Evolutionary conservation across 495 filamentous ascomycete genomes (phyloP).

Genomic region (Penicillium atrosanguineum): DNA sequence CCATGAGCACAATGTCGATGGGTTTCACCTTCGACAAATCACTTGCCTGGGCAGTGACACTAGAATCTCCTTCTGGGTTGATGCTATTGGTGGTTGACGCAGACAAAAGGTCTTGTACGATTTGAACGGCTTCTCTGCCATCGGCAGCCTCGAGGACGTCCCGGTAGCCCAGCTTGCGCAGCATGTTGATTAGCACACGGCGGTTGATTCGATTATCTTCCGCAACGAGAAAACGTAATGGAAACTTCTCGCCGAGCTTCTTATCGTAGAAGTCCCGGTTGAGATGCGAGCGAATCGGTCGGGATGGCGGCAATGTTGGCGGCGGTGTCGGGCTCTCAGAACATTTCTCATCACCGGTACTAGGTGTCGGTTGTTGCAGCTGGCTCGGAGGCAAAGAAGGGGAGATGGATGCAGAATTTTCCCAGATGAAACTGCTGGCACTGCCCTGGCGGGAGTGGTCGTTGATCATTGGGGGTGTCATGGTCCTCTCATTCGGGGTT

Average conservation of each 20-base stretch:
- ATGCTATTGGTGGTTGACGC: constrained; percentile 18
- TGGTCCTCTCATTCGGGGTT: constrained; percentile 34
- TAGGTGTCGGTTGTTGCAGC: constrained; percentile 35
- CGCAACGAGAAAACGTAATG: constrained; percentile 69
- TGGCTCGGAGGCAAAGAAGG: constrained; percentile 24
- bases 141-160: constrained; percentile 68
- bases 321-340: constrained; percentile 29
- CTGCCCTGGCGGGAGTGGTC: constrained; percentile 26
- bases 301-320: constrained; percentile 21
- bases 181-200: constrained; percentile 67
- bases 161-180: constrained; percentile 66
- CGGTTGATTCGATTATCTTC: constrained; percentile 83
- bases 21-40: constrained; percentile 28
- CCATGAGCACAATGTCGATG: constrained; percentile 74
- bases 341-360: constrained; percentile 30
- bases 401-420: constrained; percentile 19
- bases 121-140: constrained; percentile 67
- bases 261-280: constrained; percentile 32
- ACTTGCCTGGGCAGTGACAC: neutral
- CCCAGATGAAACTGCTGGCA: constrained; percentile 22
- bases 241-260: constrained; percentile 55
- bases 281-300: constrained; percentile 21
- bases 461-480: constrained; percentile 26
- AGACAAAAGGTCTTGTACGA: constrained; percentile 49
- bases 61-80: neutral